Percentiles rank a stretch among this genome's conserved stretches.
Conservation (phyloP, 768 basidiomycete species). For the Agrocybe pediades region DNA sequence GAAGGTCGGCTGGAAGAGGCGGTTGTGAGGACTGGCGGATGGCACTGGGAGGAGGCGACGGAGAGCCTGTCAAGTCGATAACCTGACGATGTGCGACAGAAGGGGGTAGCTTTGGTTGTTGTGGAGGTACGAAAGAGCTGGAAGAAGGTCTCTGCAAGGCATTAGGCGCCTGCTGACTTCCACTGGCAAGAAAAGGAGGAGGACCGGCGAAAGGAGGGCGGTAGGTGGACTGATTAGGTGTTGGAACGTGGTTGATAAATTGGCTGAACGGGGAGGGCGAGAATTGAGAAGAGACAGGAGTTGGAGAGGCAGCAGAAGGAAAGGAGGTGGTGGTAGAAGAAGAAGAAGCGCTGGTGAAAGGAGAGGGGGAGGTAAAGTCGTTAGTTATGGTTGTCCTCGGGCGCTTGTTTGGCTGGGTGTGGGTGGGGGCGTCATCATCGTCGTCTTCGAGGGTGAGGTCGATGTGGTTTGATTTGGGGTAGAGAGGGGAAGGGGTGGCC, state of each 20-base stretch:
- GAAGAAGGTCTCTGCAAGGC: slow-evolving; percentile 20
- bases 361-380: slow-evolving; percentile 19
- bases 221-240: slow-evolving; percentile 34
- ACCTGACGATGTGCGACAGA: slow-evolving; percentile 46
- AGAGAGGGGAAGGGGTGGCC: slow-evolving; percentile 28
- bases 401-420: slow-evolving; percentile 40
- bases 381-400: slow-evolving; percentile 35
- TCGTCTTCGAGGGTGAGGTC: slow-evolving; percentile 77
- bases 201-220: slow-evolving; percentile 55
- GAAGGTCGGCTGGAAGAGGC: slow-evolving; percentile 55
- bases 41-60: slow-evolving; percentile 44
- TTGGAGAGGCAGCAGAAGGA: slow-evolving; percentile 13
- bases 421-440: slow-evolving; percentile 41
- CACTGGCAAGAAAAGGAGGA: slow-evolving; percentile 33
- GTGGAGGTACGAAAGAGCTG: slow-evolving; percentile 23
- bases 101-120: slow-evolving; percentile 22
- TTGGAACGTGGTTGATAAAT: slow-evolving; percentile 10
- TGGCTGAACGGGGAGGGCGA: slow-evolving; percentile 13
- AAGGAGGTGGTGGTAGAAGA: slow-evolving; percentile 10
- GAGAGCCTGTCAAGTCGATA: slow-evolving; percentile 77
- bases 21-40: slow-evolving; percentile 25
- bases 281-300: slow-evolving; percentile 7
- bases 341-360: slow-evolving; percentile 17
- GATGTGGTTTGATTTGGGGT: slow-evolving; percentile 53
- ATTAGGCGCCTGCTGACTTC: slow-evolving; percentile 24